Evolutionary conservation across 2,329 filamentous ascomycete genomes (phyloP).

Genomic region (Zelopaecilomyces penicillatus): DNA sequence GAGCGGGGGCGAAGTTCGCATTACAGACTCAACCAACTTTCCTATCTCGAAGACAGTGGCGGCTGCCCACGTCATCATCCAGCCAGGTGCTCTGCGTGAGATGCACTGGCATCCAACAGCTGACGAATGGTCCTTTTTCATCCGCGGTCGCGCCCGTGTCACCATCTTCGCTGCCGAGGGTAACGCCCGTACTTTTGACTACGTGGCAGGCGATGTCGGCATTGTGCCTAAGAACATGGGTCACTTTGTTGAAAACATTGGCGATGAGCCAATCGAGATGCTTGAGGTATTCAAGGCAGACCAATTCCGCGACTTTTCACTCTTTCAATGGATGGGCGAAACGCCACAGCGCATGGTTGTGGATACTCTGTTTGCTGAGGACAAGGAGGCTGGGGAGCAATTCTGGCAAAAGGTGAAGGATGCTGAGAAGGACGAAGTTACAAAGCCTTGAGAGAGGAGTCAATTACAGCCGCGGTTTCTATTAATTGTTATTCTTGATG

Average conservation of each 20-base stretch:
- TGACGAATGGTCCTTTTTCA: conserved; percentile 77
- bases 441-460: conserved; percentile 14
- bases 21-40: conserved; percentile 70
- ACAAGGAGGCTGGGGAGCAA: conserved; percentile 50
- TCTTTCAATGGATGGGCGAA: conserved; percentile 70
- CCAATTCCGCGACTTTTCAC: conserved; percentile 62
- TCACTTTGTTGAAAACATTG: conserved; percentile 75
- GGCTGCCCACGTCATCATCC: conserved; percentile 62
- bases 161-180: conserved; percentile 66
- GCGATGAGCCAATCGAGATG: conserved; percentile 67
- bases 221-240: conserved; percentile 72
- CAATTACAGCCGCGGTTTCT: no score
- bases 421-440: conserved; percentile 51
- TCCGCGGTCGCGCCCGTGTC: conserved; percentile 60
- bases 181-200: conserved; percentile 67
- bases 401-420: conserved; percentile 56
- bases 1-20: conserved; percentile 62
- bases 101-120: conserved; percentile 79
- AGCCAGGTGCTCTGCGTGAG: conserved; percentile 64
- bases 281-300: conserved; percentile 67
- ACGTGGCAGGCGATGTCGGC: conserved; percentile 64
- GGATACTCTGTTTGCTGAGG: conserved; percentile 57
- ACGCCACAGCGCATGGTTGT: conserved; percentile 57
- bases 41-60: conserved; percentile 64
- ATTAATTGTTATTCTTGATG: no score